These are phyloP conservation scores for Paspalum vaginatum DNA, from an alignment of 176 grass and related monocot species.

Conservation along the genomic window DNA sequence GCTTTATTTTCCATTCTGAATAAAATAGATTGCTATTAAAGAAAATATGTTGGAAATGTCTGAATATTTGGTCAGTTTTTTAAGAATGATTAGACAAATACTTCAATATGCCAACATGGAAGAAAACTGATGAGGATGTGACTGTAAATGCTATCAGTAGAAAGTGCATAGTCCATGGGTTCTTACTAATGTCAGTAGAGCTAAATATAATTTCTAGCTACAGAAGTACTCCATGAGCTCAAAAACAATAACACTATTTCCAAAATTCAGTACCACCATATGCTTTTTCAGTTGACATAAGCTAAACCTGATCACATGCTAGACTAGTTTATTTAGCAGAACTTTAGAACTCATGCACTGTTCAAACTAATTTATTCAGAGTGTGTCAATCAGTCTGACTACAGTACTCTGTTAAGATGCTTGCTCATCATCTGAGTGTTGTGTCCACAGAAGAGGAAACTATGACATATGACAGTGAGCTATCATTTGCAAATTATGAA, in stretches of 20 bases:
- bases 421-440: conserved; percentile 49
- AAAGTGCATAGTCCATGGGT: conserved; percentile 35
- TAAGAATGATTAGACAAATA: too few species aligned
- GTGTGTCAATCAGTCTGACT: conserved; percentile 45
- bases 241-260: conserved; percentile 34
- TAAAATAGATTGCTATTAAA: too few species aligned
- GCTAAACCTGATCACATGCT: conserved; percentile 12
- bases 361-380: too few species aligned
- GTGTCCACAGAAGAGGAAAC: conserved; percentile 20
- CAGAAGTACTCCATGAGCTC: conserved; percentile 13
- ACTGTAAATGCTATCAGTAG: conserved; percentile 1
- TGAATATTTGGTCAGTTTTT: too few species aligned
- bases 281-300: conserved; percentile 11
- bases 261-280: conserved; percentile 38
- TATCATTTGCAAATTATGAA: too few species aligned
- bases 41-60: too few species aligned
- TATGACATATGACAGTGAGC: too few species aligned
- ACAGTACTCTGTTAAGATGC: conserved; percentile 61
- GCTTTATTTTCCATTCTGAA: too few species aligned
- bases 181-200: conserved; percentile 19
- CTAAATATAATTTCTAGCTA: conserved; percentile 24
- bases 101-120: neutral
- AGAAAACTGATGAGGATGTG: neutral
- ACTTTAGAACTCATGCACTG: conserved; percentile 32
- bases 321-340: conserved; percentile 53